Evolutionary conservation across 106 monocot species (phyloP).

Genomic region (Dioscorea zingiberensis): DNA sequence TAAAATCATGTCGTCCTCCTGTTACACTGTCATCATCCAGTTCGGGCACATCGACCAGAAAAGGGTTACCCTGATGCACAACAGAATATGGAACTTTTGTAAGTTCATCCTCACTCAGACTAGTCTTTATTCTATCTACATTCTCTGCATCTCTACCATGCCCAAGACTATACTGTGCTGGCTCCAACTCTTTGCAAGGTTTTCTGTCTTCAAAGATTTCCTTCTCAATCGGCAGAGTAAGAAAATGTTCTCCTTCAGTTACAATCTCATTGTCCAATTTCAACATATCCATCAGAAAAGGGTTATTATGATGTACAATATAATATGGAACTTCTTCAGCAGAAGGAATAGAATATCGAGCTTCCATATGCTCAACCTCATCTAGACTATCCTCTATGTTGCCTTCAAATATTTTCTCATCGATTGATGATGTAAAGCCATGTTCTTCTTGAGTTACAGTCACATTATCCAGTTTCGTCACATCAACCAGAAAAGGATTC

Average conservation of each 20-base stretch:
- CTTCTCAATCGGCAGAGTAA: constrained; percentile 13
- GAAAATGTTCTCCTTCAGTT: constrained; percentile 1
- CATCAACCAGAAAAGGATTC: too few species aligned
- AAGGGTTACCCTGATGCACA: constrained; percentile 3
- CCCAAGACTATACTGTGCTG: neutral
- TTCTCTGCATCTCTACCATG: neutral
- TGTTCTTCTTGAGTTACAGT: too few species aligned
- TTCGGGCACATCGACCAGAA: constrained; percentile 9
- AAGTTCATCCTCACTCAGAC: too few species aligned
- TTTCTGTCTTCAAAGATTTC: neutral
- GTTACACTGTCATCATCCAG: neutral
- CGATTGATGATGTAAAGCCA: too few species aligned
- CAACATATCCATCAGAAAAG: constrained; percentile 11
- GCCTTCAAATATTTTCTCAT: too few species aligned
- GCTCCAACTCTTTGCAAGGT: neutral
- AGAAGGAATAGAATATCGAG: too few species aligned
- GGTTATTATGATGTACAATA: neutral
- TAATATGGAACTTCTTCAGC: too few species aligned
- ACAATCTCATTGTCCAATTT: constrained; percentile 1
- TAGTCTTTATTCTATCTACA: too few species aligned
- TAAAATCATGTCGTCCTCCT: constrained; percentile 1
- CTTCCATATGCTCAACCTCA: too few species aligned
- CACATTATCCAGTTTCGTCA: too few species aligned
- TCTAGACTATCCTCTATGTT: too few species aligned
- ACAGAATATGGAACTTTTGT: too few species aligned